Base-by-base conservation (phyloP, 257 asterid genomes). In the Eucommia ulmoides region DNA sequence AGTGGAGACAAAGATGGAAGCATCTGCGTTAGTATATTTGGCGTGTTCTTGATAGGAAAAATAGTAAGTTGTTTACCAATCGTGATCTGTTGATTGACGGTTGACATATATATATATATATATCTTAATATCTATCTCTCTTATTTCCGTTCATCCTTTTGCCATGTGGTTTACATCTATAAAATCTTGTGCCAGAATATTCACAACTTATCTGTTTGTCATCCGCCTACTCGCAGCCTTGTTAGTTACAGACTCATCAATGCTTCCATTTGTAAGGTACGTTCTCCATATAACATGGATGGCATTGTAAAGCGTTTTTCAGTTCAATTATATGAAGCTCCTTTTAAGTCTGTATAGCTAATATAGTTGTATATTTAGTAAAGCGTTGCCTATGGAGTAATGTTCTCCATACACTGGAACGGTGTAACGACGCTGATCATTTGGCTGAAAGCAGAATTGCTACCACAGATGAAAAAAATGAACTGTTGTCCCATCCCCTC, bases 1-100 rank as follows among this genome's bases (percentile, higher is more conserved):
- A 91, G 98, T 67, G 98, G 84, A 61, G 96, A 91, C 68, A 74
- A 56, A 66, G 92, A 74, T 83, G 98, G 98, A 72, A 80, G 61
- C 58, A 74, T 91, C 50, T 80, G 89, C 75, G 85, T 91, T 23
- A 82, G 81, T 64, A 80, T 91, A 57, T 91, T 91, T 73, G 98
- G 98, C 74, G 81, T 83, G 72, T 91, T 91, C 65, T 93, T 79
- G 53, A 74, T 91, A 41, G 98, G 96, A 74, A 83, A 74, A 77
- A 68, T 83, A 56, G 98, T 91, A 68, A 83, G 98, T 80, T 55
- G 55, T 58, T 55, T 50, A 26, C 50, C 52, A 12, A 23, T 29
- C 12, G 38, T 12, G 6, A 5, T 29, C 12, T 6, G 38, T 20
- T 33, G 49, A n/a, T 12, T 29, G 6, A 5, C 12, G 38, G 38